These are phyloP conservation scores for Bauhinia variegata DNA, from an alignment of 306 rosid genomes.

Conservation along the genomic window DNA sequence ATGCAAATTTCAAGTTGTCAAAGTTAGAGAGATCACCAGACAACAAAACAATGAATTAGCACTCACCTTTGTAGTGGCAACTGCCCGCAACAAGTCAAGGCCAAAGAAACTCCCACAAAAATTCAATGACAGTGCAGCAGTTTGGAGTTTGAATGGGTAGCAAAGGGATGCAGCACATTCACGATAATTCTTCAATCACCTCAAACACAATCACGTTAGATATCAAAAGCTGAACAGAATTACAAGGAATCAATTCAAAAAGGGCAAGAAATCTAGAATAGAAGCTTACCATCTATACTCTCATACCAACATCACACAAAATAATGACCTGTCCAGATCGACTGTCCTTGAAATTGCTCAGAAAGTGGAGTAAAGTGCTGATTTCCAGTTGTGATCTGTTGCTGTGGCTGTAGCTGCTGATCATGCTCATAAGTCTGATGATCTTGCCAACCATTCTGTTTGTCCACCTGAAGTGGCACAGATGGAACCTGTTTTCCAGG, in stretches of 20 bases:
- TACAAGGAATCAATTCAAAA: constrained; percentile 29
- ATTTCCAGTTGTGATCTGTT: constrained; percentile 60
- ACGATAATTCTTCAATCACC: constrained; percentile 65
- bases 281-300: constrained; percentile 65
- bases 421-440: constrained; percentile 62
- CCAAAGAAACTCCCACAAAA: constrained; percentile 76
- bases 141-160: constrained; percentile 63
- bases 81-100: constrained; percentile 80
- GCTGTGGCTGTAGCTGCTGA: constrained; percentile 73
- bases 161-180: constrained; percentile 61
- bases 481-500: constrained; percentile 83
- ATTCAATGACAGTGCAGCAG: constrained; percentile 67
- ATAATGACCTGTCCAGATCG: constrained; percentile 78
- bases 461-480: constrained; percentile 55
- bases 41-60: constrained; percentile 7
- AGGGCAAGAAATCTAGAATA: constrained; percentile 35
- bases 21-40: not conserved
- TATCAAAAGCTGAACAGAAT: constrained; percentile 17
- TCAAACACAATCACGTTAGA: constrained; percentile 36
- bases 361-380: constrained; percentile 64
- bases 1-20: constrained; percentile 11
- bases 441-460: constrained; percentile 78
- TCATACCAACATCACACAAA: constrained; percentile 76
- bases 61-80: constrained; percentile 70
- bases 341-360: constrained; percentile 90